Conservation (phyloP, 2,329 filamentous ascomycete genomes). For the Alternaria gaisen region DNA sequence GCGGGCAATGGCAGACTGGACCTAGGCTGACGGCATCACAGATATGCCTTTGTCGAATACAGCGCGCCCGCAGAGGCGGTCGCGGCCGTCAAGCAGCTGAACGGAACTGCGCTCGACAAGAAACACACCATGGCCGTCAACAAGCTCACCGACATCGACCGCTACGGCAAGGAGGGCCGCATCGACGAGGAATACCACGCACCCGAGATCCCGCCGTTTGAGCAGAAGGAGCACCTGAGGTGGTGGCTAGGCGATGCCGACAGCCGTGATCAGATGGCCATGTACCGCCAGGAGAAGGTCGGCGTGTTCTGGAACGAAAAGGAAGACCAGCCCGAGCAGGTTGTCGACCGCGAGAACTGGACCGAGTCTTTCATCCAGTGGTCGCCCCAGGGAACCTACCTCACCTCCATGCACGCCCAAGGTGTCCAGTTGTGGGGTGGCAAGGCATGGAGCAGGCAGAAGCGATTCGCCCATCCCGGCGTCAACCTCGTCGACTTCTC, state of each 20-base stretch:
- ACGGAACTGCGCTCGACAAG: conserved; percentile 90
- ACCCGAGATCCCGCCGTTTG: conserved; percentile 83
- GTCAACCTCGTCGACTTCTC: conserved; percentile 98
- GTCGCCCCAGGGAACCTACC: conserved; percentile 93
- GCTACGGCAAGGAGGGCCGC: conserved; percentile 91
- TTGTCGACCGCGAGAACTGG: conserved; percentile 95
- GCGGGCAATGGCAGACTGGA: neutral
- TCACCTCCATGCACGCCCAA: conserved; percentile 93
- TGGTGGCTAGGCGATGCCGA: conserved; percentile 92
- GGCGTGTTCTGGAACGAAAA: conserved; percentile 99
- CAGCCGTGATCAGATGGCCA: conserved; percentile 92
- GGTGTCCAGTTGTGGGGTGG: conserved; percentile 98
- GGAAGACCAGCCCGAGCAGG: conserved; percentile 83
- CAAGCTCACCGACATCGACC: conserved; percentile 97
- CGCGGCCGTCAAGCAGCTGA: conserved; percentile 86
- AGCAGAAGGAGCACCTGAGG: conserved; percentile 91
- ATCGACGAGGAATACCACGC: conserved; percentile 89
- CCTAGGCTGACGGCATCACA: conserved; percentile 51
- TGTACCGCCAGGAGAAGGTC: conserved; percentile 91
- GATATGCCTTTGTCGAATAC: conserved; percentile 97
- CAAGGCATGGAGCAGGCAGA: conserved; percentile 85
- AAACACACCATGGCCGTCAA: conserved; percentile 95
- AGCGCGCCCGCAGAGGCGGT: conserved; percentile 88
- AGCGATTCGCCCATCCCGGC: conserved; percentile 92
- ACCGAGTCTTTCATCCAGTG: conserved; percentile 98